Evolutionary conservation across 441 rosid species (phyloP), one percentile per base, ranked within the genome.

Genomic region (Populus hybrid): DNA sequence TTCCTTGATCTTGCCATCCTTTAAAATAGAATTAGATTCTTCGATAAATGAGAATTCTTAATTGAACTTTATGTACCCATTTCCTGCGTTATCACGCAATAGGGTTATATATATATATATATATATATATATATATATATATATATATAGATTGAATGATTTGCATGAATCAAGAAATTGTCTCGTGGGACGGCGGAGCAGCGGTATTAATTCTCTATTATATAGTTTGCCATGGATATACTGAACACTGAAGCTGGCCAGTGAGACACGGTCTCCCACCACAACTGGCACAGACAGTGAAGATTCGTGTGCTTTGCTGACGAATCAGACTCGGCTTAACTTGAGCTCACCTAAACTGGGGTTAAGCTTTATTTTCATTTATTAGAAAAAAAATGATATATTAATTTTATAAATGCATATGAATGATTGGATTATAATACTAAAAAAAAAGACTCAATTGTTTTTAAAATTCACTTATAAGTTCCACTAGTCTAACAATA

Each of bases 11-110:
- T 74, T 54, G 69, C 32, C 67, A 68, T 54, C 54, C 14, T 23
- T 50, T 6, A 35, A 36, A 57, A 14, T 16, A 73, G 88, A 82
- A 80, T 76, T 65, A 26, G 81, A 84, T 84, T 84, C 86, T 70
- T 30, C 9, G n/a, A 35, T 54, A 10, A 74, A 65, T 35, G 24
- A 69, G 16, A 46, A 3, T 30, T 26, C 16, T 65, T 36, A 11
- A 18, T 16, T n/a, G 66, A 20, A 20, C n/a, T 61, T 61, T 6
- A 20, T 61, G 23, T 20, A 61, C 10, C 66, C 8, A 61, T 61
- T 61, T 61, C 8, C 32, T 30, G 32, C 21, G 50, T 10, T 10
- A 11, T 42, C 50, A 42, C 16, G 66, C 23, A 61, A 20, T 30
- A 61, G 66, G 66, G 66, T 30, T 11, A 3, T 30, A 30, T 3